Base-by-base conservation (phyloP, 2,329 filamentous ascomycete species). In the Aspergillus aculeatinus region DNA sequence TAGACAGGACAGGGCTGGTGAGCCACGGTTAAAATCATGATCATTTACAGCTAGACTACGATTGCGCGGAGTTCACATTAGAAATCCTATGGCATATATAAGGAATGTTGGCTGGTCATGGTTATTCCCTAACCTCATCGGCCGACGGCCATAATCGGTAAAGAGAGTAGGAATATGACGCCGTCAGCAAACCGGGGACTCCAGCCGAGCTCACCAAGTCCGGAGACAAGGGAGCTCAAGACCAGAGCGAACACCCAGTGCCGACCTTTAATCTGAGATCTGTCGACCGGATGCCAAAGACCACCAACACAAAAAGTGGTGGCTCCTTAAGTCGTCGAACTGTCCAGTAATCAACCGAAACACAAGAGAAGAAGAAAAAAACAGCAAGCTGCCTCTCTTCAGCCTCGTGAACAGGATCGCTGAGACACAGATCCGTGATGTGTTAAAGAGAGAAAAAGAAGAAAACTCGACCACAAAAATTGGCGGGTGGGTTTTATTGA, bases 201-300 rank as follows among this genome's bases (percentile, higher is more conserved):
- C 80, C 80, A 80, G 81, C 84, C 83, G 84, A 86, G 85, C 85
- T 91, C 88, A 89, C 83, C 82, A 78, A 80, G 51, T 58, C 57
- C 53, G 49, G 58, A 59, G 47, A 61, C 49, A 63, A 79, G 84
- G 87, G 87, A 90, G 82, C 86, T 85, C 83, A 85, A 85, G 85
- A 83, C 82, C 71, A 68, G 70, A 74, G 80, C 74, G 71, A 72
- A 72, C 69, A 72, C 76, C 78, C 78, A 77, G 81, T 77, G 81
- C 82, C 79, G 78, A 80, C 70, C 66, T 71, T 95, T 85, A 72
- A 77, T 96, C 89, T 96, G 77, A 91, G 89, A 95, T 88, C 90
- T 95, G 92, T 96, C 91, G 90, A 92, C 91, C 87, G 89, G 90
- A 93, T 79, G 91, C 89, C 87, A 61, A 84, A 90, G 89, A 92